Percentiles rank a stretch among this genome's conserved stretches.
phyloP scores from a whole-genome alignment of 805 yeast species.

The Kockiozyma suomiensis region DNA sequence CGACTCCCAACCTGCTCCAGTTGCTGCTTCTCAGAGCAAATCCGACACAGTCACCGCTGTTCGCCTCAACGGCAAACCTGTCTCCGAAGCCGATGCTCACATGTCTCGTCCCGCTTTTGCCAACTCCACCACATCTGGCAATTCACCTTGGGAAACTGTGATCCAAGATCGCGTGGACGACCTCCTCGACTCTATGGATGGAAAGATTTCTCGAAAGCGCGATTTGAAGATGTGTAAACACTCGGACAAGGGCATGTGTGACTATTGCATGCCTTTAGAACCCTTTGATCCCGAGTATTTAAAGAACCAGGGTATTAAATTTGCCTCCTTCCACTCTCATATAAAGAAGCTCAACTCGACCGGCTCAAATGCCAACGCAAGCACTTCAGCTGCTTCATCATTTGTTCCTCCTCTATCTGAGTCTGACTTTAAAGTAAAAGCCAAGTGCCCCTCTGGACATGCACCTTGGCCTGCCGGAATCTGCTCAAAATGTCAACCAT shows the following conservation, averaged over 20 bases:
- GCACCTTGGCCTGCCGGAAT: conserved; percentile 93
- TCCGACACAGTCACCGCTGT: conserved; percentile 17
- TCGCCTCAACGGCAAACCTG: conserved; percentile 31
- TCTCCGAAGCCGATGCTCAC: conserved; percentile 31
- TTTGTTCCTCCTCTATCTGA: conserved; percentile 80
- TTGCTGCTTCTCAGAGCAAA: background rate
- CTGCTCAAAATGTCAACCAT: conserved; percentile 95
- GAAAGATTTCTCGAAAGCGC: conserved; percentile 67
- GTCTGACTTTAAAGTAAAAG: conserved; percentile 64
- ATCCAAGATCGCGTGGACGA: conserved; percentile 70
- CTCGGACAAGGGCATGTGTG: conserved; percentile 96
- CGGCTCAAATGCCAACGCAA: conserved; percentile 54
- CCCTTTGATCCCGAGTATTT: conserved; percentile 89
- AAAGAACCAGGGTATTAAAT: conserved; percentile 77
- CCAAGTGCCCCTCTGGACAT: conserved; percentile 75
- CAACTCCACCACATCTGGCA: conserved; percentile 9
- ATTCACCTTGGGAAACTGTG: conserved; percentile 37
- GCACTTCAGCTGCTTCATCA: conserved; percentile 48
- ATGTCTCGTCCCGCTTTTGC: conserved; percentile 9
- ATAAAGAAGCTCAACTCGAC: conserved; percentile 69
- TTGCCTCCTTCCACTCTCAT: conserved; percentile 82
- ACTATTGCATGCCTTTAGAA: conserved; percentile 91
- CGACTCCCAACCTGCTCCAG: background rate
- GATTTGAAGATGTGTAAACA: conserved; percentile 72
- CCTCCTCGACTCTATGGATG: conserved; percentile 63